A percentile compares a stretch with the other conserved stretches of the same genome.
phyloP scores from a whole-genome alignment of 768 basidiomycete genomes.

The Infundibulicybe gibba region DNA sequence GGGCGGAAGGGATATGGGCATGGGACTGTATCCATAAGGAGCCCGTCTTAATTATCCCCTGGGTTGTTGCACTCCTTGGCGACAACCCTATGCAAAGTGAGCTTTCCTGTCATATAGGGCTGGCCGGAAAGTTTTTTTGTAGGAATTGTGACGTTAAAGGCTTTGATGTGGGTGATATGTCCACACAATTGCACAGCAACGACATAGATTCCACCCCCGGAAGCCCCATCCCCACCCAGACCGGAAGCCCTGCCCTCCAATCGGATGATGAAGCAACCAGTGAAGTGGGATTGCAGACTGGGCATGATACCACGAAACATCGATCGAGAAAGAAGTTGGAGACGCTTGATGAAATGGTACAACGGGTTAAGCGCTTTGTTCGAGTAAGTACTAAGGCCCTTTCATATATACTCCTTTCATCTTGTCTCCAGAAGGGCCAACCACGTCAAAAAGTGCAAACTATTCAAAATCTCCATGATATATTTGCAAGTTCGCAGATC shows the following conservation, averaged over 20 bases:
- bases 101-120: conserved; percentile 37
- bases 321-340: neutral
- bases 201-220: conserved; percentile 15
- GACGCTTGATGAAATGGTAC: neutral
- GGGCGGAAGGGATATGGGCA: conserved; percentile 29
- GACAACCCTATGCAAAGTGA: conserved; percentile 47
- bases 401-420: neutral
- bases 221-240: neutral
- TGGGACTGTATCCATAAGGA: conserved; percentile 28
- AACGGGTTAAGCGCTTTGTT: conserved; percentile 12
- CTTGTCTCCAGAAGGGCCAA: neutral
- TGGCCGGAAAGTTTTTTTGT: conserved; percentile 35
- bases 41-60: conserved; percentile 22
- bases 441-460: too few species aligned
- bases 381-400: conserved; percentile 15
- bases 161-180: neutral
- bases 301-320: neutral
- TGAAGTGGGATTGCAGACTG: neutral
- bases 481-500: neutral
- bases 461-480: too few species aligned
- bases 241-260: too few species aligned
- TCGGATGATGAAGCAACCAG: neutral
- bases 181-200: too few species aligned
- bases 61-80: conserved; percentile 27
- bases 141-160: conserved; percentile 30